Evolutionary conservation across 1,284 basidiomycete species (phyloP).

Genomic region (Athelia sp.): DNA sequence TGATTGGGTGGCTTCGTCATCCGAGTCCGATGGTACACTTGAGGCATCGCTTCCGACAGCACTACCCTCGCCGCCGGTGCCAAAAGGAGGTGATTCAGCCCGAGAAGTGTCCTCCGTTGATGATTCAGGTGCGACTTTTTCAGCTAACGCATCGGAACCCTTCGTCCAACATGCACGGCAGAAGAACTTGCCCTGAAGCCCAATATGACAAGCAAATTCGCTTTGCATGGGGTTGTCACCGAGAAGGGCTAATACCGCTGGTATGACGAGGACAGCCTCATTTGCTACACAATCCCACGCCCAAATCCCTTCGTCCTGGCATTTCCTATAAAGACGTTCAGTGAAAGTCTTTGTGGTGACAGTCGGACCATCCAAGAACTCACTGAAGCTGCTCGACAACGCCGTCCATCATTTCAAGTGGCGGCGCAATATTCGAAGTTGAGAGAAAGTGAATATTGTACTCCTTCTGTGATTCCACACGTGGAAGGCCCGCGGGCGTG

Average conservation of each 20-base stretch:
- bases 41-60: not conserved
- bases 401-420: slow-evolving; percentile 37
- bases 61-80: no score
- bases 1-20: slow-evolving; percentile 3
- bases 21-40: not conserved
- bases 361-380: slow-evolving; percentile 1
- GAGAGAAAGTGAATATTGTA: slow-evolving; percentile 34
- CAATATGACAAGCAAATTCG: slow-evolving; percentile 37
- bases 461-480: slow-evolving; percentile 16
- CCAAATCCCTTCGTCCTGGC: slow-evolving; percentile 25
- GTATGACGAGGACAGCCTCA: slow-evolving; percentile 28
- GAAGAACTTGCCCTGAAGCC: slow-evolving; percentile 30
- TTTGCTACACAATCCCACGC: slow-evolving; percentile 27
- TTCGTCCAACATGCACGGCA: slow-evolving; percentile 32
- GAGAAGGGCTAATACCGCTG: slow-evolving; percentile 27
- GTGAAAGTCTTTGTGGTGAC: not conserved
- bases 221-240: slow-evolving; percentile 45
- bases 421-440: slow-evolving; percentile 35
- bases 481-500: slow-evolving; percentile 23
- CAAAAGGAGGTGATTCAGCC: no score
- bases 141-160: slow-evolving; percentile 11
- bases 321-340: slow-evolving; percentile 12
- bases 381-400: slow-evolving; percentile 25
- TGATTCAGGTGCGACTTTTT: slow-evolving; percentile 6
- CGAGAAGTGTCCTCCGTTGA: not conserved